These are phyloP conservation scores for Trichophyton equinum DNA, from an alignment of 2,329 filamentous ascomycete genomes.

Conservation along the genomic window DNA sequence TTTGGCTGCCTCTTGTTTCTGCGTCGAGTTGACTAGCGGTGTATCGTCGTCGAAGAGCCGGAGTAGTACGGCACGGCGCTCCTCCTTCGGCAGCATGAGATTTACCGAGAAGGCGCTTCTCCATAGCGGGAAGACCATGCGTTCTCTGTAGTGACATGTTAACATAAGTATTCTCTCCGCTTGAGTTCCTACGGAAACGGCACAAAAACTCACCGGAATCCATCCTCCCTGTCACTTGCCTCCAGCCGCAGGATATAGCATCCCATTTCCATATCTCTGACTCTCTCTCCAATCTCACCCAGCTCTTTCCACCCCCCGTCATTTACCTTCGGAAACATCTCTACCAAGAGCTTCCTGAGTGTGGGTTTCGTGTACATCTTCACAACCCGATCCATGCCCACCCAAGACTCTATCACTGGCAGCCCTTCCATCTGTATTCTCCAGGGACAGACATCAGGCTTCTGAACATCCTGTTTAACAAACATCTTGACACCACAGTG, in stretches of 20 bases:
- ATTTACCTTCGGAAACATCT: slow-evolving; percentile 90
- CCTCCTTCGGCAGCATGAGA: slow-evolving; percentile 96
- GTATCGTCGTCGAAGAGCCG: slow-evolving; percentile 82
- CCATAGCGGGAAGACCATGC: slow-evolving; percentile 86
- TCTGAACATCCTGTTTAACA: slow-evolving; percentile 90
- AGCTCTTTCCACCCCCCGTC: slow-evolving; percentile 62
- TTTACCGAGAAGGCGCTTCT: slow-evolving; percentile 85
- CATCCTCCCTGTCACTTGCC: slow-evolving; percentile 52
- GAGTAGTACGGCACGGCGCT: slow-evolving; percentile 81
- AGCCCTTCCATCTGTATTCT: slow-evolving; percentile 91
- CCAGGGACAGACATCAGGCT: slow-evolving; percentile 78
- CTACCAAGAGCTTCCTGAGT: slow-evolving; percentile 67
- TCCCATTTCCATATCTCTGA: slow-evolving; percentile 70
- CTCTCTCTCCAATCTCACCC: slow-evolving; percentile 75
- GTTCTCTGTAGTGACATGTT: slow-evolving; percentile 41
- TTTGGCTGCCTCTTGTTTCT: slow-evolving; percentile 18
- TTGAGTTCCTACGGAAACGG: background rate
- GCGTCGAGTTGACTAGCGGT: slow-evolving; percentile 56
- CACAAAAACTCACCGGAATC: slow-evolving; percentile 36
- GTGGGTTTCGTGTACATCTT: slow-evolving; percentile 65
- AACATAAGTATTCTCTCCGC: background rate
- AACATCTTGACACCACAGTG: slow-evolving; percentile 98
- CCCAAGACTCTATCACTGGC: slow-evolving; percentile 79
- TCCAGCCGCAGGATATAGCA: slow-evolving; percentile 83
- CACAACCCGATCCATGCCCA: slow-evolving; percentile 65